Evolutionary conservation across 2,329 filamentous ascomycete genomes (phyloP).

Genomic region (Pseudogymnoascus destructans): DNA sequence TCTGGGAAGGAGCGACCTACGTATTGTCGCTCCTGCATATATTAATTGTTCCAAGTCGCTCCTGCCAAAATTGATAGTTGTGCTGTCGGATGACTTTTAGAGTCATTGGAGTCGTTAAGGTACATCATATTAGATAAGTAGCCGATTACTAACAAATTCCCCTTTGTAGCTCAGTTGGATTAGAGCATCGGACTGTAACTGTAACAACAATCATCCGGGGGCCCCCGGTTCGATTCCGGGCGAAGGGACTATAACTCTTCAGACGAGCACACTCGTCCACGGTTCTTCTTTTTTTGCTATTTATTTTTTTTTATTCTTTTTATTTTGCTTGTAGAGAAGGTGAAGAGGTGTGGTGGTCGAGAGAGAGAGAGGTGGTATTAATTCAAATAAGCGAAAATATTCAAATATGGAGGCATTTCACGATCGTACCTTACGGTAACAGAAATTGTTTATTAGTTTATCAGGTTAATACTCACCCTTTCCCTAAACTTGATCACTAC

Average conservation of each 20-base stretch:
- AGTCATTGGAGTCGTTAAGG: not conserved
- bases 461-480: no score
- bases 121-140: not conserved
- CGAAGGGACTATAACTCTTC: slow-evolving; percentile 10
- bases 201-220: slow-evolving; percentile 6
- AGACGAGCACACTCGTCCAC: not conserved
- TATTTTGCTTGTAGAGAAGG: not conserved
- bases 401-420: not conserved
- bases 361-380: not conserved
- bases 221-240: slow-evolving; percentile 10
- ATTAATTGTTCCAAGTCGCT: not conserved
- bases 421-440: no score
- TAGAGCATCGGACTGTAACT: slow-evolving; percentile 11
- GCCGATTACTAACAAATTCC: not conserved
- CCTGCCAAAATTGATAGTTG: not conserved
- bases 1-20: not conserved
- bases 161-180: slow-evolving; percentile 11
- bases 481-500: no score
- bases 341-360: not conserved
- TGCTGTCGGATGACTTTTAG: not conserved
- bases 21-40: not conserved
- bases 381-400: not conserved
- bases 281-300: not conserved
- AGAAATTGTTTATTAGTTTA: no score
- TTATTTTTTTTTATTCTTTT: not conserved